Conservation (phyloP, 805 yeast species). For the Teunomyces funiuensis region DNA sequence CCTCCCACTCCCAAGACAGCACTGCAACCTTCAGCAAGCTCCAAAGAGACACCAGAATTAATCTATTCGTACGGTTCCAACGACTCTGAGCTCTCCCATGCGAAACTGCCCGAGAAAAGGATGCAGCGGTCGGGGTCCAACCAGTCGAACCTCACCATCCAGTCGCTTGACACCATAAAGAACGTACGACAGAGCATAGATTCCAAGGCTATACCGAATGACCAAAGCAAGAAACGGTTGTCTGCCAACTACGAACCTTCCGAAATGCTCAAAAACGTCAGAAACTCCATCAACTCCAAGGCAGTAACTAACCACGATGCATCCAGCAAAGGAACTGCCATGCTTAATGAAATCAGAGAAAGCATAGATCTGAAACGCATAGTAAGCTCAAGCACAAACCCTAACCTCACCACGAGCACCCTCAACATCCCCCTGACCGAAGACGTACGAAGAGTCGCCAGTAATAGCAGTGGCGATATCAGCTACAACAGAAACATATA, state of each 20-base stretch:
- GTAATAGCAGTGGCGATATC: neutral
- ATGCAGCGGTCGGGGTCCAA: slow-evolving; percentile 2
- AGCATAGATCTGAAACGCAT: slow-evolving; percentile 36
- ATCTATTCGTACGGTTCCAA: neutral
- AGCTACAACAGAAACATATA: slow-evolving; percentile 7
- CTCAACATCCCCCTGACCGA: neutral
- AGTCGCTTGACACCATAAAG: slow-evolving; percentile 23
- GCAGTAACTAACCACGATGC: slow-evolving; percentile 15
- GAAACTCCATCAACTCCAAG: slow-evolving; percentile 31
- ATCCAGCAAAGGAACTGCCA: slow-evolving; percentile 18
- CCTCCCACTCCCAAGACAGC: neutral
- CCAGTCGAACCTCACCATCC: slow-evolving; percentile 5
- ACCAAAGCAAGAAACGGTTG: slow-evolving; percentile 11
- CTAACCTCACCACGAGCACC: neutral
- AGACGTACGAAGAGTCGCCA: neutral
- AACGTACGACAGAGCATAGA: slow-evolving; percentile 26
- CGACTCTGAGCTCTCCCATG: neutral
- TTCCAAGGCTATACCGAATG: slow-evolving; percentile 14
- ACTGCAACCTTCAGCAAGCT: neutral
- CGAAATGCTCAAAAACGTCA: slow-evolving; percentile 32
- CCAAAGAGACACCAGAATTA: neutral
- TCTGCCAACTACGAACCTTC: slow-evolving; percentile 24
- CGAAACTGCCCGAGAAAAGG: neutral
- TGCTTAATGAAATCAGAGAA: slow-evolving; percentile 34
- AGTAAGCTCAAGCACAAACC: neutral